Percentiles rank a stretch among this genome's conserved stretches.
phyloP scores from a whole-genome alignment of 2,329 filamentous ascomycete species.

The Diaporthe ilicicola region DNA sequence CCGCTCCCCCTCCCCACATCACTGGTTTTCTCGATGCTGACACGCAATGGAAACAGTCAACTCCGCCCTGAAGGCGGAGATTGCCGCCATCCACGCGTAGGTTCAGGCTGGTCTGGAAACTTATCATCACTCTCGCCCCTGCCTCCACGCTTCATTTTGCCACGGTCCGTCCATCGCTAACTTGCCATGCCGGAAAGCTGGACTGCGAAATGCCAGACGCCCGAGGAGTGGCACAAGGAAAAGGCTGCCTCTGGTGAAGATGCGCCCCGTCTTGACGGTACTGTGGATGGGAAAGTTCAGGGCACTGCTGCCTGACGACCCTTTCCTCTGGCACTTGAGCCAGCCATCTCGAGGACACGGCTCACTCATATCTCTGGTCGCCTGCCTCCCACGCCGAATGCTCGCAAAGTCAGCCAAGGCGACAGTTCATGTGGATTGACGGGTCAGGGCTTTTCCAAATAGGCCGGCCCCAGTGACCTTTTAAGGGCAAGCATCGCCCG shows the following conservation, averaged over 20 bases:
- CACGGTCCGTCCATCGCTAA: not conserved
- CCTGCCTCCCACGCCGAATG: no score
- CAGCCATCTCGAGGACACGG: not conserved
- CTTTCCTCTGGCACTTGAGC: not conserved
- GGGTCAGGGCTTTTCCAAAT: not conserved
- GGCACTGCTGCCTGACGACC: constrained; percentile 36
- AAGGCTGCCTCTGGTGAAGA: constrained; percentile 44
- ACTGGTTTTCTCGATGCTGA: not conserved
- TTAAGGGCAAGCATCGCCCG: not conserved
- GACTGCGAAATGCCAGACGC: constrained; percentile 93
- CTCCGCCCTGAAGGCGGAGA: constrained; percentile 82
- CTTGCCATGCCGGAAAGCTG: constrained; percentile 52
- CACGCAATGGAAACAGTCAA: constrained; percentile 71
- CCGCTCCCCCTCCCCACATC: no score
- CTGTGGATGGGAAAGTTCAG: constrained; percentile 52
- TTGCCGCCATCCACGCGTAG: constrained; percentile 83
- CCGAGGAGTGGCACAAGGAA: constrained; percentile 85
- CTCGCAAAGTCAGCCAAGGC: not conserved
- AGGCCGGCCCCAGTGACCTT: not conserved
- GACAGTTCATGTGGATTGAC: not conserved
- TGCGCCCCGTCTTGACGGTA: constrained; percentile 53
- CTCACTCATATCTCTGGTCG: not conserved
- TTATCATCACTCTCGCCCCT: not conserved
- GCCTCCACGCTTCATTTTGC: not conserved
- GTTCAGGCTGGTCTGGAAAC: not conserved